Percentiles rank a stretch among this genome's conserved stretches.
Evolutionary conservation across 768 basidiomycete genomes (phyloP).

Genomic region (Polyporus arcularius): DNA sequence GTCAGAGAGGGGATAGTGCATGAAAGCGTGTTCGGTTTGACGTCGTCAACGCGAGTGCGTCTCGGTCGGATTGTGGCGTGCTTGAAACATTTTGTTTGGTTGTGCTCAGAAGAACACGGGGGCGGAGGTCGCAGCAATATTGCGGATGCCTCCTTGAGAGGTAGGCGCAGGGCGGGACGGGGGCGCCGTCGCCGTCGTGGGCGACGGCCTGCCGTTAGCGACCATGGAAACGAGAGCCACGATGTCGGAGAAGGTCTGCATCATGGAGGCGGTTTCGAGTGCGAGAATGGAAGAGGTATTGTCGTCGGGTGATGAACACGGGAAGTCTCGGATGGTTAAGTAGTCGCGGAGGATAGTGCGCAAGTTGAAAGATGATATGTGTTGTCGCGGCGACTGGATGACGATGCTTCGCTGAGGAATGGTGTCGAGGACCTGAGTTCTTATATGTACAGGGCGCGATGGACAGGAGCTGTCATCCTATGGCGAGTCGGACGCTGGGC

Average conservation of each 20-base stretch:
- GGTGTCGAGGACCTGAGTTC: background rate
- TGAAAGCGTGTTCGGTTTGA: background rate
- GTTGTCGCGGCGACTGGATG: background rate
- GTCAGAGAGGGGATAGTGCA: background rate
- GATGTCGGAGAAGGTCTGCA: constrained; percentile 6
- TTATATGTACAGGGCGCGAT: constrained; percentile 10
- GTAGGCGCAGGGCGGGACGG: constrained; percentile 5
- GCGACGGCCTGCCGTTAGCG: constrained; percentile 8
- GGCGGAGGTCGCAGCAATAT: constrained; percentile 18
- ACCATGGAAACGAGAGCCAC: constrained; percentile 5
- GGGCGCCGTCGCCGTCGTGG: constrained; percentile 1
- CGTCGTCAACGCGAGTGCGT: background rate
- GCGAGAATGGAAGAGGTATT: background rate
- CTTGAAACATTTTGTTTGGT: background rate
- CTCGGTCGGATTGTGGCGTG: background rate
- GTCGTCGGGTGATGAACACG: background rate
- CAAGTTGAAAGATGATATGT: background rate
- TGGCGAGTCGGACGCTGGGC: background rate
- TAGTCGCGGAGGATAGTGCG: background rate
- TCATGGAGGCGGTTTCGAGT: background rate
- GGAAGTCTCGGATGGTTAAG: background rate
- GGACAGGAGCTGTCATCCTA: constrained; percentile 17
- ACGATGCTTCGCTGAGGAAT: background rate
- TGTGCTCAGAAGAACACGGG: constrained; percentile 24
- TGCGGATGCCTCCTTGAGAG: constrained; percentile 18